Percentiles rank a stretch among this genome's conserved stretches.
Conservation (phyloP, 2,329 filamentous ascomycete species). For the Trichoderma polysporum region DNA sequence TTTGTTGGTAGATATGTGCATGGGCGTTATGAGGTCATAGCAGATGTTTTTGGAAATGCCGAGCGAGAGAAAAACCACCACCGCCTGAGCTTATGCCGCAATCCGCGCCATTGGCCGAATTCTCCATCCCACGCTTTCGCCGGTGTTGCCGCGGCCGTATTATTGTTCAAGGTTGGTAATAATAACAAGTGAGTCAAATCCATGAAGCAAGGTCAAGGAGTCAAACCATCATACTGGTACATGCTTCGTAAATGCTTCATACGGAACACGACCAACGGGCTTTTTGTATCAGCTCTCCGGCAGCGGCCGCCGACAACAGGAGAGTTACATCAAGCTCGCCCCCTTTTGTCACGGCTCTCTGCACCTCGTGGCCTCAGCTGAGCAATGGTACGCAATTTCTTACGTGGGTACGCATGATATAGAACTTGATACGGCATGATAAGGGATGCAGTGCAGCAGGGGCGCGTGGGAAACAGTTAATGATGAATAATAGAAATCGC, state of each 20-base stretch:
- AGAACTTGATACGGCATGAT: constrained; percentile 10
- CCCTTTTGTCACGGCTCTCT: neutral
- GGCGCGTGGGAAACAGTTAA: neutral
- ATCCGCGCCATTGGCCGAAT: neutral
- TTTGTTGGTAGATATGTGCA: too few species aligned
- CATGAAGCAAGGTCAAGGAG: neutral
- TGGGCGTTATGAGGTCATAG: constrained; percentile 6
- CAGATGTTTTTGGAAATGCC: neutral
- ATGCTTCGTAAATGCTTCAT: neutral
- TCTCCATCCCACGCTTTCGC: constrained; percentile 11
- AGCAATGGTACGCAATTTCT: constrained; percentile 7
- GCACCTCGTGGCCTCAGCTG: constrained; percentile 14
- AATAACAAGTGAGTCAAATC: neutral
- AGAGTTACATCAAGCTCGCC: neutral
- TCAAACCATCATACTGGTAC: too few species aligned
- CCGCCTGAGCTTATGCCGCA: neutral
- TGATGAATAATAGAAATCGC: constrained; percentile 22
- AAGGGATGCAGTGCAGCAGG: neutral
- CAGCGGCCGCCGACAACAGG: neutral
- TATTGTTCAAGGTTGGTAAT: neutral
- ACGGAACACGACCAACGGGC: neutral
- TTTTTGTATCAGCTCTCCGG: neutral
- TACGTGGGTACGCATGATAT: constrained; percentile 6
- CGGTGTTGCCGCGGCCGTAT: constrained; percentile 14
- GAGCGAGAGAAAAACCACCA: neutral